Evolutionary conservation across 164 flowering plant species (phyloP).

Genomic region (Stephania yunnanensis): DNA sequence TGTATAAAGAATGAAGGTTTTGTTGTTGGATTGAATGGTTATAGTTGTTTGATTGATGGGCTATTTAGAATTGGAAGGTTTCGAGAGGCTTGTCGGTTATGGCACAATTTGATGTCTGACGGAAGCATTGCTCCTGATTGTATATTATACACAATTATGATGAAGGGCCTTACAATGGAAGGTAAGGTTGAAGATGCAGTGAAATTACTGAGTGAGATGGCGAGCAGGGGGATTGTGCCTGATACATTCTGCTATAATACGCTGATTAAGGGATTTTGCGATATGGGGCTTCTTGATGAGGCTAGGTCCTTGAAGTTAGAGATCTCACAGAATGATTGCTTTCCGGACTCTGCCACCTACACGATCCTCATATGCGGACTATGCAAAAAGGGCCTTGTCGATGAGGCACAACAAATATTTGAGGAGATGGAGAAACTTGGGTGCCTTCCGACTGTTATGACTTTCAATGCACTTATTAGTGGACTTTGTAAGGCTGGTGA

Average conservation of each 20-base stretch:
- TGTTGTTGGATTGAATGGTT: slow-evolving; percentile 37
- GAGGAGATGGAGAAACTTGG: slow-evolving; percentile 70
- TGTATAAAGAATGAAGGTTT: slow-evolving; percentile 46
- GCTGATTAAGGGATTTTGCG: slow-evolving; percentile 74
- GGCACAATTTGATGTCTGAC: slow-evolving; percentile 36
- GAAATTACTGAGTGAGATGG: slow-evolving; percentile 51
- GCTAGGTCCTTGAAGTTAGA: slow-evolving; percentile 64
- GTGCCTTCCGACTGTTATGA: slow-evolving; percentile 62
- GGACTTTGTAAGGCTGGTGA: slow-evolving; percentile 68
- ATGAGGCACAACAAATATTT: slow-evolving; percentile 64
- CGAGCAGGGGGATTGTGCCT: slow-evolving; percentile 49
- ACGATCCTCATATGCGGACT: slow-evolving; percentile 73
- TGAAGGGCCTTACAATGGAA: slow-evolving; percentile 44
- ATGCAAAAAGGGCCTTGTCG: slow-evolving; percentile 64
- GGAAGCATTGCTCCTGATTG: slow-evolving; percentile 50
- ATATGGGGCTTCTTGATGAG: slow-evolving; percentile 48
- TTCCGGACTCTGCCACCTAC: slow-evolving; percentile 57
- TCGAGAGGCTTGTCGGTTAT: slow-evolving; percentile 39
- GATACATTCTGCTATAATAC: slow-evolving; percentile 75
- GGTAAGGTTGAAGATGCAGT: slow-evolving; percentile 50
- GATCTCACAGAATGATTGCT: slow-evolving; percentile 42
- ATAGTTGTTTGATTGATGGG: slow-evolving; percentile 70
- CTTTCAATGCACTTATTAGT: slow-evolving; percentile 74
- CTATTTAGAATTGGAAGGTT: slow-evolving; percentile 51
- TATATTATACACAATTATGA: slow-evolving; percentile 62